Evolutionary conservation across 495 filamentous ascomycete species (phyloP), one percentile per base, ranked within the genome.

Genomic region (Evernia prunastri): DNA sequence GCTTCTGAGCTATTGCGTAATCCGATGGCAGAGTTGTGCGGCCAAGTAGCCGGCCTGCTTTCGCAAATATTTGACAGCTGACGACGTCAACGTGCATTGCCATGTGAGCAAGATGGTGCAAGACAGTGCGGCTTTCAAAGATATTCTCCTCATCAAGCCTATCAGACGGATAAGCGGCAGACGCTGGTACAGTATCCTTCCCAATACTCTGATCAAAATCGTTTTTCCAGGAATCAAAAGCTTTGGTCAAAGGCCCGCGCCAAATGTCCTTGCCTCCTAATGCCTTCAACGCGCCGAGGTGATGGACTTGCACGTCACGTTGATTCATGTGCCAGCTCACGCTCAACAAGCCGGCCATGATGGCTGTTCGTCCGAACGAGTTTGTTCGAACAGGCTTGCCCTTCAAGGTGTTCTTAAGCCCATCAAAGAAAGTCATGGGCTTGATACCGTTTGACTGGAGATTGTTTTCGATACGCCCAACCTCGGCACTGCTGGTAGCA

Each of bases 281-380:
- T 1, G 91, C 89, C 67, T 89, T 86, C 33, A 80, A 80, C 0
- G 87, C 86, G 12, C 89, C 89, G 0, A 98, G 84, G 8, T 91
- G 91, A 72, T 87, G 94, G 56, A 97, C 87, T 76, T 97, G 94
- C 7, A 97, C 83, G 74, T 98, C 94, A 63, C 93, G 83, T 74
- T 97, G 93, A 74, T 96, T 96, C 86, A 97, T 91, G 75, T 97
- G 94, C 91, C 92, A 97, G 75, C 88, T 92, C 42, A 97, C 91
- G 68, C 90, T 96, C 31, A 98, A 79, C 60, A 98, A 74, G 2
- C 94, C 94, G 20, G 92, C 89, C 91, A 98, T 97, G 59, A 98
- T 81, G 59, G 96, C 92, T 5, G 87, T 94, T n/a, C 94, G 85
- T 7, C 94, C 94, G 73, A 97, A 98, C 9, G 90, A 85, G 72